Evolutionary conservation across 192 early-diverging fungal species (phyloP), one percentile per base, ranked within the genome.

Genomic region (Jimgerdemannia flammicorona): DNA sequence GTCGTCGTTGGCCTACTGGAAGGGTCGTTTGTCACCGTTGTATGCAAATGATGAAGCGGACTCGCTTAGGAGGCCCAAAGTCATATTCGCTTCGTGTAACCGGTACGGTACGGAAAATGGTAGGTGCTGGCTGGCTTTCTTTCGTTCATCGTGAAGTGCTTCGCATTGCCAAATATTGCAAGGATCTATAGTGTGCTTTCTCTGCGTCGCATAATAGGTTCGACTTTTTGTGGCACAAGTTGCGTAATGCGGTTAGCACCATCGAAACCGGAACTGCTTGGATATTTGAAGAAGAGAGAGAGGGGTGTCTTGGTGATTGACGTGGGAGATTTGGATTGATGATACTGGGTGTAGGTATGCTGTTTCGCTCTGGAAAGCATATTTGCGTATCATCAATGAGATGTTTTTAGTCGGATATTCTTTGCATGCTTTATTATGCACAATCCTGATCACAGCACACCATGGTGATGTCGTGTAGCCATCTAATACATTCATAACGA

Each of bases 191-290:
- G 3, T n/a, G 14, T 65, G 10, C 4, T 71, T 49, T 75, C 20
- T 70, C 59, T 20, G 9, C 10, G 64, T 64, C 44, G 3, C 9
- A 66, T 8, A 10, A 8, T 74, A 77, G 76, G 70, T 9, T 68
- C 19, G 39, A 71, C 68, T 3, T 80, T 80, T 77, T 75, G 72
- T n/a, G 79, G 79, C 40, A 75, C 67, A 74, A 80, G 79, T 44
- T 76, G 72, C 41, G 65, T 77, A 40, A 40, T 77, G 17, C 54
- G 72, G 4, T 29, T 80, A n/a, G 67, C 66, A 63, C 54, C 44
- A 8, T 39, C 43, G 20, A 29, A 64, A n/a, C 54, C 63, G n/a
- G 42, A 41, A 11, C 14, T 76, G 14, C 63, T 70, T 54, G 67
- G 66, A 19, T 43, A 69, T 44, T 49, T 74, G 11, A 39, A 44